Evolutionary conservation across 2,329 filamentous ascomycete species (phyloP), one percentile per base, ranked within the genome.

Genomic region (Nemania abortiva): DNA sequence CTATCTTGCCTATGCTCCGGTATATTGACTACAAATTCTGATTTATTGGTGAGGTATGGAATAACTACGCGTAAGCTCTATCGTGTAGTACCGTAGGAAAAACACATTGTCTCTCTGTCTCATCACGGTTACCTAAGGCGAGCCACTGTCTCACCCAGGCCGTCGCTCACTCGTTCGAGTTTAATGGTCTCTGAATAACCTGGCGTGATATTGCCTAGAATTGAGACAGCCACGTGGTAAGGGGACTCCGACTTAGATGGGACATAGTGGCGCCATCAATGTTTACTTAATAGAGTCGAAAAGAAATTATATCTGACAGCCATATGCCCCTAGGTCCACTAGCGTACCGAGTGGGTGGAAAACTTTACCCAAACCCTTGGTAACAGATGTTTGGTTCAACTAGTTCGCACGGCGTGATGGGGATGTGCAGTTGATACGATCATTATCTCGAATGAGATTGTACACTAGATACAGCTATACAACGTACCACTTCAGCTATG

Each of bases 231-330:
- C 49, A 59, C 37, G 29, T 59, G 24, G 34, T 6, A 55, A 31
- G 29, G 11, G 6, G 49, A 49, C 1, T 42, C 18, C 2, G 13
- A 42, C 39, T 18, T 24, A 29, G 39, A 37, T 5, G 31, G 15
- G 22, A 49, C 22, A 52, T 6, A 11, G 50, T 27, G 42, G 49
- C 42, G 37, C 18, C 22, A 24, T 22, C 29, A 29, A 37, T 37
- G 31, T n/a, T 22, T 42, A 42, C 39, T 10, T 9, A 37, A 10
- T 24, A 9, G 6, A 29, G 29, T 42, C 24, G 18, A 54, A 49
- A 57, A 63, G 49, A 37, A 54, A 63, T 37, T 13, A 50, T 58
- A 57, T 52, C 47, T 31, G 27, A 15, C 24, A 59, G 58, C 53
- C 42, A 62, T 56, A 31, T 22, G 27, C 5, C 50, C 37, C 49